Percentiles rank a stretch among this genome's conserved stretches.
phyloP scores from a whole-genome alignment of 2,329 filamentous ascomycete genomes.

The Xenoacremonium recifei region DNA sequence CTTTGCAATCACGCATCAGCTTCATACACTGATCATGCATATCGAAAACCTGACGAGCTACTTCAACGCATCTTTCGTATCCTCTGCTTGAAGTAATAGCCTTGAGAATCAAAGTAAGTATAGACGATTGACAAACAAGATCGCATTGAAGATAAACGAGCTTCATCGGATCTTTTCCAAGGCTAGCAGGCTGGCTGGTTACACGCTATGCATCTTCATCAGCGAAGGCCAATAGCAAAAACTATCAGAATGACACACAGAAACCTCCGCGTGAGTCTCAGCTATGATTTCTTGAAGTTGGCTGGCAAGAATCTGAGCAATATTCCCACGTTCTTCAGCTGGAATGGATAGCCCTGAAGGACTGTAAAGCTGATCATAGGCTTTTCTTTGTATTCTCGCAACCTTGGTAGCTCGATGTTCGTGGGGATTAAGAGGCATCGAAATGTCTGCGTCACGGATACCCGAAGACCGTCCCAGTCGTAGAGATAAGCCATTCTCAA shows the following conservation, averaged over 20 bases:
- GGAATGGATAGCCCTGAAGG: conserved; percentile 6
- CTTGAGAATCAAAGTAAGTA: conserved; percentile 33
- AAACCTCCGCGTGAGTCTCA: conserved; percentile 8
- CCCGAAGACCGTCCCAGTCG: conserved; percentile 33
- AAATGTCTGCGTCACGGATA: conserved; percentile 32
- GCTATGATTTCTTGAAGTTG: conserved; percentile 12
- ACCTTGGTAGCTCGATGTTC: conserved; percentile 17
- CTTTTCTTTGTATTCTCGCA: conserved; percentile 28
- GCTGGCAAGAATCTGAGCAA: conserved; percentile 2
- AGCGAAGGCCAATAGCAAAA: background rate
- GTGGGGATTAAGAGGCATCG: conserved; percentile 12
- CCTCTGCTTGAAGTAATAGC: conserved; percentile 13
- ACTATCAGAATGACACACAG: conserved; percentile 7
- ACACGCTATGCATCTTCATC: conserved; percentile 4
- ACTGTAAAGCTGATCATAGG: conserved; percentile 35
- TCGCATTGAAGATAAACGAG: conserved; percentile 31
- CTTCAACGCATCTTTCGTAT: conserved; percentile 27
- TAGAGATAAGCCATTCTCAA: conserved; percentile 36
- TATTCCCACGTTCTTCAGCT: background rate
- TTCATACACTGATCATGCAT: conserved; percentile 33
- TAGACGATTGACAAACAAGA: conserved; percentile 33
- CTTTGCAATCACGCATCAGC: conserved; percentile 21
- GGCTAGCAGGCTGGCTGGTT: background rate
- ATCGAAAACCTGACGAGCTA: conserved; percentile 32
- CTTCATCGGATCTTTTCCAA: conserved; percentile 21